Conservation (phyloP, 768 basidiomycete species). For the Naganishia randhawae region DNA sequence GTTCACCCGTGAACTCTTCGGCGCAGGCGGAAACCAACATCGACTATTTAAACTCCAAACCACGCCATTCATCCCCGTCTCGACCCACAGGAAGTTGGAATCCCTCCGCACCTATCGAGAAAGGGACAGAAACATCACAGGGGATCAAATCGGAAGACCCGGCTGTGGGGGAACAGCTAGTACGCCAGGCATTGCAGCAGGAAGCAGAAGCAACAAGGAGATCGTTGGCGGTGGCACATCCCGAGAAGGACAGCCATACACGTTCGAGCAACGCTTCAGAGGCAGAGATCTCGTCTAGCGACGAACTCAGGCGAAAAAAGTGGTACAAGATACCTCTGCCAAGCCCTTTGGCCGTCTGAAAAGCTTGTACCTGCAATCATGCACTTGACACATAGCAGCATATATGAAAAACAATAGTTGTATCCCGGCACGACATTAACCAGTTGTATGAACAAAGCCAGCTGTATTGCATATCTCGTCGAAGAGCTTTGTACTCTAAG, state of each 20-base stretch:
- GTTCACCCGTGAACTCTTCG: no score
- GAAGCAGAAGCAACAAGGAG: slow-evolving; percentile 6
- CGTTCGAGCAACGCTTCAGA: background rate
- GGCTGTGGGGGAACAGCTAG: background rate
- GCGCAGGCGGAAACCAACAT: background rate
- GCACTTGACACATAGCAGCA: no score
- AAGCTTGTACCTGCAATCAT: no score
- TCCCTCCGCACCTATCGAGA: background rate
- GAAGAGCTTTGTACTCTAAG: background rate
- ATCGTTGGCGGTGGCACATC: background rate
- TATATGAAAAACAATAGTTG: background rate
- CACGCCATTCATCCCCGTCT: background rate
- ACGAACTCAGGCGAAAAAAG: background rate
- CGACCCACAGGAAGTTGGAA: background rate
- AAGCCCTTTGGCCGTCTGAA: background rate
- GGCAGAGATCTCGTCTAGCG: background rate
- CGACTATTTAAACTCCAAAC: background rate
- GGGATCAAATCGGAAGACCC: background rate
- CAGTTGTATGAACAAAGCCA: background rate
- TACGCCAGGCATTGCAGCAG: background rate
- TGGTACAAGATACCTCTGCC: slow-evolving; percentile 16
- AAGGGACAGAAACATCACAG: background rate
- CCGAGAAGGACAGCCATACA: background rate
- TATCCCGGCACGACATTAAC: background rate
- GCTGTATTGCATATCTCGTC: background rate